A percentile compares a stretch with the other conserved stretches of the same genome.
Conservation (phyloP, 2,329 filamentous ascomycete species). For the Herpotrichia juniperi region DNA sequence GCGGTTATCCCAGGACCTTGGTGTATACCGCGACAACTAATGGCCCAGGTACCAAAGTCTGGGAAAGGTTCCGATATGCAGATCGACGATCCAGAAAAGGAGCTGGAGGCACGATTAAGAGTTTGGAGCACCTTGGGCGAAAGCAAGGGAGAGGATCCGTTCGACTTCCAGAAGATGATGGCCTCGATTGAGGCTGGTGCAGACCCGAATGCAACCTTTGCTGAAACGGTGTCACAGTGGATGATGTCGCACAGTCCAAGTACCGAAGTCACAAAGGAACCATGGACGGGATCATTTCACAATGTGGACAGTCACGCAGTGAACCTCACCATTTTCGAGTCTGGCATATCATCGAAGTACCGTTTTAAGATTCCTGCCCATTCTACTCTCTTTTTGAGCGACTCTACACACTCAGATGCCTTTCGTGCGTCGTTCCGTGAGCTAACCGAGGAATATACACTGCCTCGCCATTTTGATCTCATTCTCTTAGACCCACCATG, state of each 20-base stretch:
- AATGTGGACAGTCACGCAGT: slow-evolving; percentile 33
- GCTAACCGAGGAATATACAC: slow-evolving; percentile 45
- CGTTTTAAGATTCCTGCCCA: slow-evolving; percentile 55
- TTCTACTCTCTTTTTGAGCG: slow-evolving; percentile 58
- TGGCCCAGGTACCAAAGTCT: slow-evolving; percentile 21
- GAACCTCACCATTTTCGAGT: slow-evolving; percentile 27
- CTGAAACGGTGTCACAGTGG: slow-evolving; percentile 27
- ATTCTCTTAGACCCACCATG: slow-evolving; percentile 79
- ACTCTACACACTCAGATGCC: slow-evolving; percentile 41
- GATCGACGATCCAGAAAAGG: slow-evolving; percentile 31
- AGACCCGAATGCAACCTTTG: slow-evolving; percentile 24
- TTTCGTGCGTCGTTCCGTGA: slow-evolving; percentile 47
- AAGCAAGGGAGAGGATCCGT: slow-evolving; percentile 28
- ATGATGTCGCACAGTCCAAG: slow-evolving; percentile 25
- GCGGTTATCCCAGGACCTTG: slow-evolving; percentile 29
- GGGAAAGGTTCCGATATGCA: slow-evolving; percentile 20
- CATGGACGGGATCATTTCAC: slow-evolving; percentile 38
- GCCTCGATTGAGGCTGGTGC: slow-evolving; percentile 33
- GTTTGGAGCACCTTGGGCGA: slow-evolving; percentile 33
- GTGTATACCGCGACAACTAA: slow-evolving; percentile 24
- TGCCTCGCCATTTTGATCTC: slow-evolving; percentile 65
- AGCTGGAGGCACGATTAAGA: slow-evolving; percentile 32
- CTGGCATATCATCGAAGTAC: slow-evolving; percentile 16
- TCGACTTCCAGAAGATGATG: slow-evolving; percentile 44
- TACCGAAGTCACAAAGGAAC: slow-evolving; percentile 16